phyloP scores from a whole-genome alignment of 2,329 filamentous ascomycete species.

The Cercospora sesami region DNA sequence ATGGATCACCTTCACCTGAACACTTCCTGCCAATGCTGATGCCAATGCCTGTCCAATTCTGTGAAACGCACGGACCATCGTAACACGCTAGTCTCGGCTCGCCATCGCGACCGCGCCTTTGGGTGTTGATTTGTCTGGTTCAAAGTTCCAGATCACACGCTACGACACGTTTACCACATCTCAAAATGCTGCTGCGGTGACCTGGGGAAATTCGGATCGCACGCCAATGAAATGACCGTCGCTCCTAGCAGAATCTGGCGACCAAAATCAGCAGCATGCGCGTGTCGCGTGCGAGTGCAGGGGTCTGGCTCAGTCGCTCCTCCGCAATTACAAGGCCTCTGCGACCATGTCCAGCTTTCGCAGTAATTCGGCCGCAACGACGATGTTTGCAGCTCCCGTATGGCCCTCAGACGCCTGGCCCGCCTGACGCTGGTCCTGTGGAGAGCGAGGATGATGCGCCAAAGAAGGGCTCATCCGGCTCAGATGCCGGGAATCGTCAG shows the following conservation, averaged over 20 bases:
- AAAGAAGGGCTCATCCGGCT: slow-evolving; percentile 10
- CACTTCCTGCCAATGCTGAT: background rate
- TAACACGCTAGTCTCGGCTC: slow-evolving; percentile 1
- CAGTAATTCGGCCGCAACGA: slow-evolving; percentile 8
- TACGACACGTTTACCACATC: background rate
- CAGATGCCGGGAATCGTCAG: slow-evolving; percentile 16
- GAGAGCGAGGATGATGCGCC: slow-evolving; percentile 23
- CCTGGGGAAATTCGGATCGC: background rate
- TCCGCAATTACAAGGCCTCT: slow-evolving; percentile 14
- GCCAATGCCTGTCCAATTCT: background rate
- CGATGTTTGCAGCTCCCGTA: slow-evolving; percentile 19
- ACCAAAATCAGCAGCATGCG: slow-evolving; percentile 10
- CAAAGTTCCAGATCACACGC: slow-evolving; percentile 1
- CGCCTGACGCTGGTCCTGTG: slow-evolving; percentile 23
- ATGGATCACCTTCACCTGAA: background rate
- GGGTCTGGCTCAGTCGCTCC: slow-evolving; percentile 13
- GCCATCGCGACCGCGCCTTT: background rate
- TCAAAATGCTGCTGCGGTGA: slow-evolving; percentile 1
- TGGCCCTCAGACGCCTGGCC: slow-evolving; percentile 25
- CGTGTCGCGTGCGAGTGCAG: slow-evolving; percentile 17
- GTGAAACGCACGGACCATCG: background rate
- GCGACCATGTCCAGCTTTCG: background rate
- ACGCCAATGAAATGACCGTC: background rate
- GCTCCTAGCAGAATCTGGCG: background rate
- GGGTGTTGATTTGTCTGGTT: background rate